Evolutionary conservation across 768 basidiomycete genomes (phyloP), one percentile per base, ranked within the genome.

Genomic region (Termitomyces sp.): DNA sequence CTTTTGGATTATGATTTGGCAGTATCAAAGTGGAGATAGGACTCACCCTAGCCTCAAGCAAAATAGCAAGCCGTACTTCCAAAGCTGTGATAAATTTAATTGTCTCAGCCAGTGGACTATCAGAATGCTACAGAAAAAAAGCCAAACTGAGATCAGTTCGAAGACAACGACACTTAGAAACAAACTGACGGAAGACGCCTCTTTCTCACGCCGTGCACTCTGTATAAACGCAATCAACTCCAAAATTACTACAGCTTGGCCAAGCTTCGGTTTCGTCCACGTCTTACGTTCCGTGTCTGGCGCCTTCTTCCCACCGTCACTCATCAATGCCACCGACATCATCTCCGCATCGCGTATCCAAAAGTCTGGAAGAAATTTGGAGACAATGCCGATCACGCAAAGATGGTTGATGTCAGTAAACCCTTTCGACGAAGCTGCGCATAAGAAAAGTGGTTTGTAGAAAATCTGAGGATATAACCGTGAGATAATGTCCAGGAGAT

Each of bases 301-400:
- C 3, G 23, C 64, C 46, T 53, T 59, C 54, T 62, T 69, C 52
- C 65, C 60, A 53, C 66, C 69, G 59, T 83, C 82, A 56, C 79
- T 82, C 77, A 87, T 80, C 41, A 90, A 65, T 10, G 85, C 89
- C 2, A 90, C 78, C 4, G 84, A 76, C 62, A 90, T 73, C 89
- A 92, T 91, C 62, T 90, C 89, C 6, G 83, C 75, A 66, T 90
- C 84, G 23, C 80, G 76, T 7, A 77, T 75, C 88, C 87, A 90
- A 62, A 85, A 82, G 58, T 84, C 82, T 2, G 81, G 76, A 16
- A 89, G 71, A 63, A 82, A 81, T 31, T 74, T 77, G 5, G 82
- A 74, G 54, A 87, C 62, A 2, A 80, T 75, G 14, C 74, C 71
- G 45, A 91, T 66, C 4, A 78, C 74, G 44, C 81, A 78, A 0